A percentile compares a stretch with the other conserved stretches of the same genome.
phyloP scores from a whole-genome alignment of 345 rosid species.

The Psidium guajava region DNA sequence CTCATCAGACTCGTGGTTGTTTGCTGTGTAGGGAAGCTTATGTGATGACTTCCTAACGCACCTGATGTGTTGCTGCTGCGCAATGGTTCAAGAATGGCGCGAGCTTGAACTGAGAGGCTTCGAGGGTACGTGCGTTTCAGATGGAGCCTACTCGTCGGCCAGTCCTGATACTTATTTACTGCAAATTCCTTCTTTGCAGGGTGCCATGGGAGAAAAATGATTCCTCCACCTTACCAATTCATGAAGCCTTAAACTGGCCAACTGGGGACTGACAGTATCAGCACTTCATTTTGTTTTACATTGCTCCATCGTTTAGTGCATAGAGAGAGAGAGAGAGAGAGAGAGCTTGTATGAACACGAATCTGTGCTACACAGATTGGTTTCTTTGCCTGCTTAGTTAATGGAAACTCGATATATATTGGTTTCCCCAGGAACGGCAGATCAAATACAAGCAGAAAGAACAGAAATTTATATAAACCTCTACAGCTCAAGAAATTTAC shows the following conservation, averaged over 20 bases:
- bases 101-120: slow-evolving; percentile 74
- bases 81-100: slow-evolving; percentile 93
- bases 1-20: neutral
- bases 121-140: slow-evolving; percentile 28
- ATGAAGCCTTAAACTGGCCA: slow-evolving; percentile 17
- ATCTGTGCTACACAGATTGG: neutral
- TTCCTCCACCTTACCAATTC: slow-evolving; percentile 27
- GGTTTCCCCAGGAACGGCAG: neutral
- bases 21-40: slow-evolving; percentile 54
- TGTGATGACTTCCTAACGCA: slow-evolving; percentile 88
- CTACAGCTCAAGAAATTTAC: neutral
- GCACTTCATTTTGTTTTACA: neutral
- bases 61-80: slow-evolving; percentile 93
- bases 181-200: slow-evolving; percentile 6
- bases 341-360: neutral
- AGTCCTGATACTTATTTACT: slow-evolving; percentile 2
- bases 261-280: too few relatives aligned
- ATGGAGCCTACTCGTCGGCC: neutral
- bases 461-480: neutral
- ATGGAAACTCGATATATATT: neutral
- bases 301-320: neutral
- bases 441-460: neutral
- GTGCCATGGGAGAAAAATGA: slow-evolving; percentile 18
- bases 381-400: neutral
- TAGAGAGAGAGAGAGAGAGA: too few relatives aligned